Evolutionary conservation across 1,139 yeast species (phyloP), one percentile per base, ranked within the genome.

Genomic region (Casaregolazyma lundiana): DNA sequence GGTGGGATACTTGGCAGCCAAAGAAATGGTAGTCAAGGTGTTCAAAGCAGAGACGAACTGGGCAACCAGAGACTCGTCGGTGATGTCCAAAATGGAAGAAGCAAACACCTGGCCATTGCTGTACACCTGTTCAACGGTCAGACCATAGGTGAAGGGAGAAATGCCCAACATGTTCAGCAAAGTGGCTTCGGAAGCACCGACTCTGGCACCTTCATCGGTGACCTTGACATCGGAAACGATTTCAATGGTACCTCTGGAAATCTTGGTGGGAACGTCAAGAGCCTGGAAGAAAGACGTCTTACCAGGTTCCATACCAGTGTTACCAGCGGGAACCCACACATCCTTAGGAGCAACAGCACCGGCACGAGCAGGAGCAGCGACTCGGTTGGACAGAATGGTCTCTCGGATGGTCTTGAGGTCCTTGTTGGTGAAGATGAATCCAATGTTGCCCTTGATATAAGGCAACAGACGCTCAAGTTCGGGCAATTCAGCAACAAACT

Each of bases 231-330:
- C 98, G 65, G 86, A 77, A 74, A 88, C 90, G 77, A 92, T 92
- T 80, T 92, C 99, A 84, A 92, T 92, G 77, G 96, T 88, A 92
- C 99, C 99, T 86, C 99, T 90, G 77, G 96, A 94, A 89, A 92
- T 92, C 94, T 92, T 92, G 87, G 99, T 92, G 82, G 98, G 98
- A 70, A 92, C 97, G 87, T 97, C 97, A 69, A 92, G 84, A 72
- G 99, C 98, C 84, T 92, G 99, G 97, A 92, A 92, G 95, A 92
- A 92, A 72, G 98, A 92, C 70, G 99, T 92, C 89, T 92, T 92
- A 84, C 97, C 97, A 75, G 99, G 99, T 80, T 92, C 98, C 96
- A 94, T 90, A 85, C 98, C 97, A 66, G 99, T 92, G 96, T 92
- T 94, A 77, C 96, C 95, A 66, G 97, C 97, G 73, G 95, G 95